Evolutionary conservation across 2,329 filamentous ascomycete species (phyloP).

Genomic region (Mycogone perniciosa): DNA sequence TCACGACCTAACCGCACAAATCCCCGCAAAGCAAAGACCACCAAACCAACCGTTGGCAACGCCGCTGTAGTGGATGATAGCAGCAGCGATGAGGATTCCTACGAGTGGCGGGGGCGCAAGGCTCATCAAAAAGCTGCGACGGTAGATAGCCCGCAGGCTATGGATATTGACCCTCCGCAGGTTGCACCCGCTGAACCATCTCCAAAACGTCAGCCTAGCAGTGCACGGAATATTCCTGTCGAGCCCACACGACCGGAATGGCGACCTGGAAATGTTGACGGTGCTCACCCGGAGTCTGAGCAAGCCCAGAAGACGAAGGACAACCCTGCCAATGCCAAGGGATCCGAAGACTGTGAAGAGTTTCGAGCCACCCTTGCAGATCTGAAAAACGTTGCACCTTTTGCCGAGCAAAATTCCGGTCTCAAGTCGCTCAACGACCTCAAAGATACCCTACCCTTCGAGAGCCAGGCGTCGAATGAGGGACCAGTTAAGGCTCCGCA

Average conservation of each 20-base stretch:
- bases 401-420: conserved; percentile 40
- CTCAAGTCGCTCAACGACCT: conserved; percentile 51
- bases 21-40: conserved; percentile 55
- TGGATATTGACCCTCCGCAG: conserved; percentile 57
- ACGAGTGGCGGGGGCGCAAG: conserved; percentile 30
- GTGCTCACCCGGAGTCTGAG: conserved; percentile 16
- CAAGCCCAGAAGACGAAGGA: conserved; percentile 16
- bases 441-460: conserved; percentile 51
- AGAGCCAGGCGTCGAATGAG: conserved; percentile 42
- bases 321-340: conserved; percentile 33
- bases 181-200: conserved; percentile 20
- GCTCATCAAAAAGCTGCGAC: conserved; percentile 22
- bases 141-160: conserved; percentile 49
- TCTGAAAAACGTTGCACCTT: conserved; percentile 50
- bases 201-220: conserved; percentile 15
- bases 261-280: conserved; percentile 43
- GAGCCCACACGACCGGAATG: conserved; percentile 55
- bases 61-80: conserved; percentile 43
- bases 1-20: conserved; percentile 38
- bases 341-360: conserved; percentile 51
- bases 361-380: conserved; percentile 50
- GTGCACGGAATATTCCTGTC: conserved; percentile 48
- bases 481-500: conserved; percentile 32
- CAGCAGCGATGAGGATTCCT: conserved; percentile 37
- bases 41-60: conserved; percentile 42